phyloP scores from a whole-genome alignment of 306 rosid species.

The Benincasa hispida region DNA sequence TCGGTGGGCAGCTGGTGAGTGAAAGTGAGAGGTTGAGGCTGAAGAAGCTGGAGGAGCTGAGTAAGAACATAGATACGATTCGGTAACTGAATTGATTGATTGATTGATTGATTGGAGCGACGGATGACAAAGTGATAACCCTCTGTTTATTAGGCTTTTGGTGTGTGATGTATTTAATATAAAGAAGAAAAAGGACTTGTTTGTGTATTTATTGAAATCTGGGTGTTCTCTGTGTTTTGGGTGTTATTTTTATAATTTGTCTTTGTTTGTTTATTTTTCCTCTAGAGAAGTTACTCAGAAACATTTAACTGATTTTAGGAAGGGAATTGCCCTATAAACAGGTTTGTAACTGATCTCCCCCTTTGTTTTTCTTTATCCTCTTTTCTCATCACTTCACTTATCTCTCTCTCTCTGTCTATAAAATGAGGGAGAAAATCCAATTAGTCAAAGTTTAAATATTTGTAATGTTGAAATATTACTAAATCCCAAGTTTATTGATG shows the following conservation, averaged over 20 bases:
- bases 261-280: neutral
- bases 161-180: constrained; percentile 66
- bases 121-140: constrained; percentile 20
- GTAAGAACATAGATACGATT: constrained; percentile 69
- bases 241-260: constrained; percentile 5
- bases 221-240: constrained; percentile 3
- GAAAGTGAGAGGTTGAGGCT: constrained; percentile 90
- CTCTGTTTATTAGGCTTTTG: constrained; percentile 41
- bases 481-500: neutral
- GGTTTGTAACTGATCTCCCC: constrained; percentile 5
- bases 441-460: neutral
- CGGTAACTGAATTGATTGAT: constrained; percentile 17
- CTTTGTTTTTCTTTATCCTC: neutral
- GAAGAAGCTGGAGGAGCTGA: constrained; percentile 97
- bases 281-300: constrained; percentile 1
- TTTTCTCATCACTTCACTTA: neutral
- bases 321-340: constrained; percentile 10
- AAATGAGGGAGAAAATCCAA: neutral
- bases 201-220: constrained; percentile 10
- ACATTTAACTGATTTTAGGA: constrained; percentile 10
- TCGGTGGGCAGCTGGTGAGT: constrained; percentile 20
- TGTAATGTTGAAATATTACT: neutral
- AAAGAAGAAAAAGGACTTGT: neutral
- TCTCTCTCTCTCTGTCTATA: neutral
- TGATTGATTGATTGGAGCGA: constrained; percentile 1